Conservation (phyloP, 2,329 filamentous ascomycete genomes). For the Sporothrix brunneoviolacea region DNA sequence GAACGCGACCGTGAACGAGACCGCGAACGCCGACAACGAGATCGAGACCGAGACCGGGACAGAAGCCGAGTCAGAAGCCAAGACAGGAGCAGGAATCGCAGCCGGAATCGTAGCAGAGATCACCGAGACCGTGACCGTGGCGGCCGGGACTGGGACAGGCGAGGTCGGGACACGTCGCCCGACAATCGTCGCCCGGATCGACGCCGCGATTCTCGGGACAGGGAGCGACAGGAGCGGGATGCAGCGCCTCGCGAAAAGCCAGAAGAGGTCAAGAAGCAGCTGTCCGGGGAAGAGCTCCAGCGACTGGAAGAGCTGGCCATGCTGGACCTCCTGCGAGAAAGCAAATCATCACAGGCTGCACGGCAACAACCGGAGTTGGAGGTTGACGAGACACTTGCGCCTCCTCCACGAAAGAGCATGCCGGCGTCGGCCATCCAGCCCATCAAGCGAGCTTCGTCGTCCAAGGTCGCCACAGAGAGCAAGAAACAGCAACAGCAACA, state of each 20-base stretch:
- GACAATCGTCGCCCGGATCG: slow-evolving; percentile 15
- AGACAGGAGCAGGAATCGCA: slow-evolving; percentile 27
- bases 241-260: slow-evolving; percentile 35
- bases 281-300: slow-evolving; percentile 53
- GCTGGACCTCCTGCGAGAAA: slow-evolving; percentile 53
- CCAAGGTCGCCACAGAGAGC: slow-evolving; percentile 36
- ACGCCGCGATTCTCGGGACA: slow-evolving; percentile 28
- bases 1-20: slow-evolving; percentile 25
- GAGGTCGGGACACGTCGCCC: background rate
- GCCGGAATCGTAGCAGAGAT: slow-evolving; percentile 19
- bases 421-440: slow-evolving; percentile 55
- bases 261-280: slow-evolving; percentile 44
- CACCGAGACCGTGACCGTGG: background rate
- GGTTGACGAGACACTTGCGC: slow-evolving; percentile 48
- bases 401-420: slow-evolving; percentile 45
- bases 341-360: slow-evolving; percentile 38
- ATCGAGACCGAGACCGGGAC: slow-evolving; percentile 28
- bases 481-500: slow-evolving; percentile 23
- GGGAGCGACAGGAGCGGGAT: slow-evolving; percentile 41
- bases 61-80: slow-evolving; percentile 25
- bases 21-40: slow-evolving; percentile 24
- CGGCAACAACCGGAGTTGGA: slow-evolving; percentile 50
- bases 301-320: slow-evolving; percentile 52
- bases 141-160: no score
- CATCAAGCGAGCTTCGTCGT: slow-evolving; percentile 41